These are phyloP conservation scores for Ophiocordyceps australis DNA, from an alignment of 2,329 filamentous ascomycete genomes.

Conservation along the genomic window DNA sequence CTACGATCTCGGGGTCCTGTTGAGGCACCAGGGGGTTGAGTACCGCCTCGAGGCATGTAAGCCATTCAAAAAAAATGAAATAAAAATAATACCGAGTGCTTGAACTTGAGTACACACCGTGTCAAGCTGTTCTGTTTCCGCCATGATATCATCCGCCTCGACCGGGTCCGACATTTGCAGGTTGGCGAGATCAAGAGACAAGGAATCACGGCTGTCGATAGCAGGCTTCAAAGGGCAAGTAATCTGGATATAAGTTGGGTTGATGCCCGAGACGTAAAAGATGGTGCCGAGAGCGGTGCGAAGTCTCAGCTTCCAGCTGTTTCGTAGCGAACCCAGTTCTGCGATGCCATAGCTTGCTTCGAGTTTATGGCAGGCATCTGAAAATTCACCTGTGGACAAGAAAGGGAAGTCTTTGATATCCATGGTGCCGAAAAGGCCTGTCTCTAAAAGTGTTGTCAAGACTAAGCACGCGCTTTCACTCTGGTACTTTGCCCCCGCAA, in stretches of 20 bases:
- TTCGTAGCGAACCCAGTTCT: constrained; percentile 33
- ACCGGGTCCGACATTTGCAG: constrained; percentile 22
- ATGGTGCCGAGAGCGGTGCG: constrained; percentile 30
- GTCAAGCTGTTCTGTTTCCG: constrained; percentile 31
- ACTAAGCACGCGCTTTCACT: no score
- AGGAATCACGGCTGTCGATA: constrained; percentile 22
- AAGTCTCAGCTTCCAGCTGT: constrained; percentile 33
- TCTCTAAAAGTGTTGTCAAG: no score
- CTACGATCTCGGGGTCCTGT: constrained; percentile 27
- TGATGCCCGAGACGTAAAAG: constrained; percentile 21
- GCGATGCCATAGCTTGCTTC: constrained; percentile 40
- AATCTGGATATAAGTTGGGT: constrained; percentile 36
- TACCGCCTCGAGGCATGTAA: no score
- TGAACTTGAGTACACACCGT: no score
- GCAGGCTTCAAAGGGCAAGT: constrained; percentile 29
- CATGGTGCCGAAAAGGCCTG: no score
- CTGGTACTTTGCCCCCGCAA: no score
- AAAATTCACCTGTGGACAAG: constrained; percentile 42
- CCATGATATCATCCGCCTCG: constrained; percentile 23
- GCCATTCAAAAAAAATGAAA: no score
- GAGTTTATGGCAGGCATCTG: constrained; percentile 43
- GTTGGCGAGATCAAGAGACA: constrained; percentile 24
- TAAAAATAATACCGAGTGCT: no score
- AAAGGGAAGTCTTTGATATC: constrained; percentile 39
- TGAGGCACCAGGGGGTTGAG: constrained; percentile 13